phyloP scores from a whole-genome alignment of 176 grass and related monocot species.

The Carex parvula region DNA sequence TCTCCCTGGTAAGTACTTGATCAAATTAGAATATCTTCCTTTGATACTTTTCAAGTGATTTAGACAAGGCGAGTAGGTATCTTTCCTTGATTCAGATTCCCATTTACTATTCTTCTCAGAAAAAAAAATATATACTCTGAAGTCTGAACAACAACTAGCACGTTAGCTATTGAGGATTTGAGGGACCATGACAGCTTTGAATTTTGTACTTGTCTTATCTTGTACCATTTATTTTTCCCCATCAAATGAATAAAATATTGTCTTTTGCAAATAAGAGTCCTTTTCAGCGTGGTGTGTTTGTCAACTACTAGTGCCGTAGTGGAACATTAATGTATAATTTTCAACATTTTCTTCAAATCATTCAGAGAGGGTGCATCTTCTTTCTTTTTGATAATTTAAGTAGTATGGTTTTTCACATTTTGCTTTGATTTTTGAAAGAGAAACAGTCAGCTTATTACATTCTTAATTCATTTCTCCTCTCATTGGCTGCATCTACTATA shows the following conservation, averaged over 20 bases:
- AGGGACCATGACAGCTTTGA: not conserved
- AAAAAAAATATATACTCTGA: not conserved
- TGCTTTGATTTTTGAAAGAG: not conserved
- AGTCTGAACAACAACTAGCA: not conserved
- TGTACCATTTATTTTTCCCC: not conserved
- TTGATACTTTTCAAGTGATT: not conserved
- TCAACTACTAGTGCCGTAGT: conserved; percentile 17
- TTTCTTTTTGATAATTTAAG: not conserved
- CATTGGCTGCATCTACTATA: not conserved
- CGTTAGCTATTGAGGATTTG: not conserved
- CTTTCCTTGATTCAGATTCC: not conserved
- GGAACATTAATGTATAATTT: not conserved
- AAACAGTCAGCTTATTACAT: not conserved
- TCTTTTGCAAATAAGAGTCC: not conserved
- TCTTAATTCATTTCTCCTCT: not conserved
- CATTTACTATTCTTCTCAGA: not conserved
- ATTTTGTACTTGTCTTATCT: not conserved
- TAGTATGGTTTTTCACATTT: not conserved
- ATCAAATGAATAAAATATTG: not conserved
- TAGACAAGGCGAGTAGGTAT: not conserved
- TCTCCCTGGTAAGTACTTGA: not conserved
- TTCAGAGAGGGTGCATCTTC: not conserved
- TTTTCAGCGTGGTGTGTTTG: not conserved
- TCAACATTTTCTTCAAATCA: not conserved
- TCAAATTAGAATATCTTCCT: not conserved